These are phyloP conservation scores for Bocquillonia castaneifolia DNA, from an alignment of 441 rosid species.

Conservation along the genomic window DNA sequence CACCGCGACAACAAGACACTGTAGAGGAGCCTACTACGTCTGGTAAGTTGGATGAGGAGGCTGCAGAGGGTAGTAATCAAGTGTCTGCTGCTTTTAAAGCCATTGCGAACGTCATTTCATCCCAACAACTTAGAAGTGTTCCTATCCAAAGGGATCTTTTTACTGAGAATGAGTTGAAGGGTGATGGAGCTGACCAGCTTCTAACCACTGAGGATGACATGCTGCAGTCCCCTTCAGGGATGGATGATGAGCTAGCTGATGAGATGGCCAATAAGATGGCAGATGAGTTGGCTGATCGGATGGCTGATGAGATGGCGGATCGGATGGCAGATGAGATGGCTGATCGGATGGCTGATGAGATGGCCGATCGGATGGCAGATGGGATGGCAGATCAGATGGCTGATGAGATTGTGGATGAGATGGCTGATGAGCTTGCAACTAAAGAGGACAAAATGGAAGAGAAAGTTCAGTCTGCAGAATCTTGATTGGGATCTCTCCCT, in stretches of 20 bases:
- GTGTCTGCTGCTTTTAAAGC: constrained; percentile 70
- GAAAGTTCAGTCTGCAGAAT: constrained; percentile 8
- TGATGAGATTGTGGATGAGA: constrained; percentile 21
- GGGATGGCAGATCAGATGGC: constrained; percentile 17
- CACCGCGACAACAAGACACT: constrained; percentile 45
- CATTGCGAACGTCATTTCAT: constrained; percentile 64
- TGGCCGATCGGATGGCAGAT: no score
- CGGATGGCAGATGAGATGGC: constrained; percentile 16
- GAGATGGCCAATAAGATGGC: no score
- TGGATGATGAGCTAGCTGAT: constrained; percentile 21
- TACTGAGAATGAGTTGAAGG: constrained; percentile 54
- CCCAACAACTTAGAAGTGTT: constrained; percentile 71
- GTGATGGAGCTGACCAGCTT: constrained; percentile 26
- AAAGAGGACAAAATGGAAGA: constrained; percentile 17
- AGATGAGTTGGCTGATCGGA: no score
- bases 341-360: constrained; percentile 20
- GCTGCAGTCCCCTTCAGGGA: constrained; percentile 2
- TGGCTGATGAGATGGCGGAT: constrained; percentile 21
- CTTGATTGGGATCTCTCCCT: neutral
- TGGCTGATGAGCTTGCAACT: constrained; percentile 20
- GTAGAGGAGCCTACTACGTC: constrained; percentile 31
- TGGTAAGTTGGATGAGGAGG: constrained; percentile 38
- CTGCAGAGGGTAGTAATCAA: constrained; percentile 40
- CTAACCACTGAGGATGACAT: constrained; percentile 8
- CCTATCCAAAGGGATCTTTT: constrained; percentile 81